phyloP scores from a whole-genome alignment of 192 early-diverging fungal genomes.

The Coemansia sp. region DNA sequence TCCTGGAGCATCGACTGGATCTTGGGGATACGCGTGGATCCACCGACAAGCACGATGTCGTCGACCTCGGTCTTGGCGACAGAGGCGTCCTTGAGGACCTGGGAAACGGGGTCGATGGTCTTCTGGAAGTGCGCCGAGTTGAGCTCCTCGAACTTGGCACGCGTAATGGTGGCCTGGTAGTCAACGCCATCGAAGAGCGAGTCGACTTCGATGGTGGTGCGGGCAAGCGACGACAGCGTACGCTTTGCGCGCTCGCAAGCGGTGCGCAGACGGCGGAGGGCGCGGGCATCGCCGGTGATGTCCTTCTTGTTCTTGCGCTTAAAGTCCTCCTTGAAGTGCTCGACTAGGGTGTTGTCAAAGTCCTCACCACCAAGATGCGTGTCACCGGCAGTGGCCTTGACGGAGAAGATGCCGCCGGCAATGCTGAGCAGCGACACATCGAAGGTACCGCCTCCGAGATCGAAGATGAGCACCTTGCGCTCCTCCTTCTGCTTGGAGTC shows the following conservation, averaged over 20 bases:
- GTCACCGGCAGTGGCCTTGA: conserved; percentile 80
- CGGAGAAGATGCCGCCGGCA: conserved; percentile 74
- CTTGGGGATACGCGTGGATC: conserved; percentile 94
- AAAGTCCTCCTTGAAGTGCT: conserved; percentile 59
- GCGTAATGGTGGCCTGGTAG: conserved; percentile 73
- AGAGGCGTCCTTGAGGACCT: conserved; percentile 77
- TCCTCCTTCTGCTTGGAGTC: conserved; percentile 75
- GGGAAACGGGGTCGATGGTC: conserved; percentile 70
- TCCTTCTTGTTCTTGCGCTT: conserved; percentile 75
- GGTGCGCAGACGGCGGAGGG: conserved; percentile 73
- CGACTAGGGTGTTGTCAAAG: conserved; percentile 68
- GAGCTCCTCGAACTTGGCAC: conserved; percentile 80
- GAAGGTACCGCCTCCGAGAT: conserved; percentile 85
- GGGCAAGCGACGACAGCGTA: conserved; percentile 70
- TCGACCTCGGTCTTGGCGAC: conserved; percentile 72
- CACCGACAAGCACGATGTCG: conserved; percentile 84
- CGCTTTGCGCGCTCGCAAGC: conserved; percentile 78
- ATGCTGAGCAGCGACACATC: conserved; percentile 84
- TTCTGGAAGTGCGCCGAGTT: conserved; percentile 64
- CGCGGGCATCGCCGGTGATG: conserved; percentile 69
- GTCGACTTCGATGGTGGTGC: conserved; percentile 71
- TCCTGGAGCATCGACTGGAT: conserved; percentile 76
- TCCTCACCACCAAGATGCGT: conserved; percentile 84
- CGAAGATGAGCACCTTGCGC: conserved; percentile 75
- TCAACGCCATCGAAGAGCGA: conserved; percentile 76